Percentiles rank a stretch among this genome's conserved stretches.
These are phyloP conservation scores for Wickerhamomyces bovis DNA, from an alignment of 805 yeast species.

Conservation along the genomic window DNA sequence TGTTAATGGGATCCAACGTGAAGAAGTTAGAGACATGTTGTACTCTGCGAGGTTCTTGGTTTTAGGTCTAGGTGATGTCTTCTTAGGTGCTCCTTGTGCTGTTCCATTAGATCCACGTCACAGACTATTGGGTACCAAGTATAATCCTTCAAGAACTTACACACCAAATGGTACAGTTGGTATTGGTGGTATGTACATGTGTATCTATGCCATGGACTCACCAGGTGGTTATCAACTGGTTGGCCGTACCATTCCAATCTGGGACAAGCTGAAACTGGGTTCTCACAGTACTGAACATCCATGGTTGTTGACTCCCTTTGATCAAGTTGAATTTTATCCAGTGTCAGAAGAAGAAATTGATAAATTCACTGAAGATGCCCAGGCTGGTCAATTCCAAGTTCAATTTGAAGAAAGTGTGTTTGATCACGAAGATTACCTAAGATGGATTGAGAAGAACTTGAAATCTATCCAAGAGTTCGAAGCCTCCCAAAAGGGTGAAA, in stretches of 20 bases:
- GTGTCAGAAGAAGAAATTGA: constrained; percentile 84
- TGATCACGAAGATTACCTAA: constrained; percentile 71
- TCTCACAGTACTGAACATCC: constrained; percentile 59
- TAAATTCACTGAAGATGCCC: constrained; percentile 58
- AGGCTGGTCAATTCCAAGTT: constrained; percentile 74
- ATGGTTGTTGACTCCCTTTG: constrained; percentile 90
- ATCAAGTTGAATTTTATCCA: constrained; percentile 91
- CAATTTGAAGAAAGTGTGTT: constrained; percentile 73
- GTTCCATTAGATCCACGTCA: constrained; percentile 97
- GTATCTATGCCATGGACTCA: constrained; percentile 90
- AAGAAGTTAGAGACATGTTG: constrained; percentile 74
- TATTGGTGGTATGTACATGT: constrained; percentile 98
- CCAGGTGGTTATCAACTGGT: constrained; percentile 98
- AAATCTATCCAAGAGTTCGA: constrained; percentile 68
- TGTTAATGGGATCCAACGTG: constrained; percentile 75
- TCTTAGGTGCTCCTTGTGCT: constrained; percentile 97
- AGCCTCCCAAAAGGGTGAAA: constrained; percentile 68
- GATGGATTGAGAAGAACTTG: constrained; percentile 71
- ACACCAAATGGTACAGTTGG: constrained; percentile 98
- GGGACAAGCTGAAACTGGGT: constrained; percentile 90
- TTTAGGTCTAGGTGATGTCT: constrained; percentile 93
- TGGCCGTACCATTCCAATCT: constrained; percentile 94
- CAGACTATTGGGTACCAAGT: constrained; percentile 85
- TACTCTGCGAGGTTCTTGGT: constrained; percentile 89
- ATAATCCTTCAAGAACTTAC: constrained; percentile 92